Conservation (phyloP, 129 eudicot genomes). For the Oenanthe sinensis region DNA sequence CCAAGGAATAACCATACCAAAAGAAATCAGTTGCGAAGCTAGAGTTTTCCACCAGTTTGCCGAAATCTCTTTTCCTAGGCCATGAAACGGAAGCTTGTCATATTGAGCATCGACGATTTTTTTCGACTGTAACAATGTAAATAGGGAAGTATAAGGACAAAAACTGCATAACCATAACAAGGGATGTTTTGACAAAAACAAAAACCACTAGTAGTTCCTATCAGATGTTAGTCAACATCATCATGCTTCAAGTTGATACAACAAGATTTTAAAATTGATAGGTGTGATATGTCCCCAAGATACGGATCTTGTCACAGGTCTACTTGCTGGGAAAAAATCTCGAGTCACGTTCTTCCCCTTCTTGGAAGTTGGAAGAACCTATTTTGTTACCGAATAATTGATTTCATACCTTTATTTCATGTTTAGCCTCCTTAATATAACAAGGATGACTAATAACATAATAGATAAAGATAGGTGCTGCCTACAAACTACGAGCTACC, state of each 20-base stretch:
- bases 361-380: too few relatives aligned
- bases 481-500: too few relatives aligned
- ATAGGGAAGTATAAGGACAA: conserved; percentile 16
- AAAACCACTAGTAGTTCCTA: background rate
- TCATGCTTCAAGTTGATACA: background rate
- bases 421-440: too few relatives aligned
- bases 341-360: too few relatives aligned
- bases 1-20: conserved; percentile 32
- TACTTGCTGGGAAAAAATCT: too few relatives aligned
- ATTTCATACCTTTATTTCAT: too few relatives aligned
- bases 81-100: conserved; percentile 83
- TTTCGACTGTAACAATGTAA: conserved; percentile 51
- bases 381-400: too few relatives aligned
- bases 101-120: conserved; percentile 59
- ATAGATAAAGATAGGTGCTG: too few relatives aligned
- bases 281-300: background rate
- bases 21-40: conserved; percentile 60
- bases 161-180: conserved; percentile 10
- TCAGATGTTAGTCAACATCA: background rate
- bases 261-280: background rate
- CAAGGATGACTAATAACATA: too few relatives aligned
- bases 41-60: conserved; percentile 94
- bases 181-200: background rate
- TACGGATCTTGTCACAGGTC: too few relatives aligned
- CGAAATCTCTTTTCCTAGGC: conserved; percentile 75